These are phyloP conservation scores for Aspergillus sp. DNA, from an alignment of 2,329 filamentous ascomycete genomes.

Conservation along the genomic window DNA sequence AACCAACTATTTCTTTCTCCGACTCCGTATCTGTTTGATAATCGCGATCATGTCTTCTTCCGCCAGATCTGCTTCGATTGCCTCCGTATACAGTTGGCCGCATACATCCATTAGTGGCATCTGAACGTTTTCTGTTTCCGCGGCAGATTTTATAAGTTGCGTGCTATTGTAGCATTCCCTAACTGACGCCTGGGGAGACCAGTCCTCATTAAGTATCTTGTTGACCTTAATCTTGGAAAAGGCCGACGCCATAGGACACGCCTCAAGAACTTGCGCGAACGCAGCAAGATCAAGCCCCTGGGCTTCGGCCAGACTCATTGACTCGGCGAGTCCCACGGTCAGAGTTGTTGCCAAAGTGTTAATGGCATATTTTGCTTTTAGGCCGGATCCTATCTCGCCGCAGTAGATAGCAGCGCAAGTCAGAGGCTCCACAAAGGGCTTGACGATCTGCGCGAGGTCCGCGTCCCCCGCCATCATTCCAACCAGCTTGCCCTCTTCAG, in stretches of 20 bases:
- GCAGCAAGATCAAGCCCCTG: background rate
- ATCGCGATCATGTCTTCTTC: no score
- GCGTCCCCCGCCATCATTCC: background rate
- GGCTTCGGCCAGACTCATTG: background rate
- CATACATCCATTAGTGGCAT: no score
- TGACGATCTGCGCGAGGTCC: background rate
- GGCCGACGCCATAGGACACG: background rate
- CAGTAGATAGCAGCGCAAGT: background rate
- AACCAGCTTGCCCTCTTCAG: background rate
- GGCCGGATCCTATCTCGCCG: background rate
- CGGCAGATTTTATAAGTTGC: background rate
- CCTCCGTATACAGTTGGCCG: no score
- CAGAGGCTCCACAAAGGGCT: background rate
- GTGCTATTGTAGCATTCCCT: background rate
- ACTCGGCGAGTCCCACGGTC: background rate
- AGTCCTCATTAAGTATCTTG: background rate
- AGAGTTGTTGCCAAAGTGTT: background rate
- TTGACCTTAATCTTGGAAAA: background rate
- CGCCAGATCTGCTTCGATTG: no score
- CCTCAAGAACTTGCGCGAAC: background rate
- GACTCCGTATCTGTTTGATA: no score
- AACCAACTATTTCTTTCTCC: no score
- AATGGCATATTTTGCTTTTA: background rate
- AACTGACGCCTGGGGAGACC: background rate
- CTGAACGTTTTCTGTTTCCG: no score